Conservation (phyloP, 805 yeast species). For the Saturnispora silvae region DNA sequence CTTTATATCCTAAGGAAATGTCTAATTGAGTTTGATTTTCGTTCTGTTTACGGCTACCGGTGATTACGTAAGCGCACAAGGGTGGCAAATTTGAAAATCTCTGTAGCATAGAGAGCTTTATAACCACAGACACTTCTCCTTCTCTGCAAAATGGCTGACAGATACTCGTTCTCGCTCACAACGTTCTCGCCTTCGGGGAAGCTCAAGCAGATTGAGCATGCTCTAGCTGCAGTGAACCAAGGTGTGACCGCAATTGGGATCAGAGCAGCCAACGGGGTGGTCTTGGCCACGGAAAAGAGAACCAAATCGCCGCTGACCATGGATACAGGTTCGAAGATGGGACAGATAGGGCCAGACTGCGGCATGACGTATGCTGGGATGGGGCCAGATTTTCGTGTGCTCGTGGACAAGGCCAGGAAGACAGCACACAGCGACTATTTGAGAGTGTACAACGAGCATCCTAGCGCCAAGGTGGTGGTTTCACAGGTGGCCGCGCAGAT, state of each 20-base stretch:
- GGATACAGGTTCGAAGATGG: constrained; percentile 69
- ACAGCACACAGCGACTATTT: constrained; percentile 88
- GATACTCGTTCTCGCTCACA: constrained; percentile 94
- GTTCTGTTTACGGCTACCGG: no score
- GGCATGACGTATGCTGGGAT: constrained; percentile 96
- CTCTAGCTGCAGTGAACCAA: constrained; percentile 92
- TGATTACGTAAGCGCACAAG: no score
- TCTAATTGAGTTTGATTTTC: no score
- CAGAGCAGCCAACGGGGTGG: constrained; percentile 88
- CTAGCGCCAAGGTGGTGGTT: constrained; percentile 89
- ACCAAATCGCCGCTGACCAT: constrained; percentile 69
- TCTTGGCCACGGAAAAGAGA: constrained; percentile 93
- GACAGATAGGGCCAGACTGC: constrained; percentile 82
- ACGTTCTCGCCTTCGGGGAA: constrained; percentile 98
- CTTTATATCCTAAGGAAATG: no score
- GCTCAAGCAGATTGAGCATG: constrained; percentile 95
- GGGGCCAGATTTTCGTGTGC: constrained; percentile 97
- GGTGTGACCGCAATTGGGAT: constrained; percentile 97
- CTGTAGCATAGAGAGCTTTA: no score
- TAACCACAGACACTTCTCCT: no score
- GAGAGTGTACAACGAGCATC: constrained; percentile 90
- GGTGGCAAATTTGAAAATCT: no score
- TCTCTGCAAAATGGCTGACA: constrained; percentile 92
- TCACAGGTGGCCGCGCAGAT: constrained; percentile 91
- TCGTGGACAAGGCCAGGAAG: constrained; percentile 88